A percentile compares a stretch with the other conserved stretches of the same genome.
Conservation (phyloP, 2,329 filamentous ascomycete genomes). For the Myriosclerotinia curreyana region DNA sequence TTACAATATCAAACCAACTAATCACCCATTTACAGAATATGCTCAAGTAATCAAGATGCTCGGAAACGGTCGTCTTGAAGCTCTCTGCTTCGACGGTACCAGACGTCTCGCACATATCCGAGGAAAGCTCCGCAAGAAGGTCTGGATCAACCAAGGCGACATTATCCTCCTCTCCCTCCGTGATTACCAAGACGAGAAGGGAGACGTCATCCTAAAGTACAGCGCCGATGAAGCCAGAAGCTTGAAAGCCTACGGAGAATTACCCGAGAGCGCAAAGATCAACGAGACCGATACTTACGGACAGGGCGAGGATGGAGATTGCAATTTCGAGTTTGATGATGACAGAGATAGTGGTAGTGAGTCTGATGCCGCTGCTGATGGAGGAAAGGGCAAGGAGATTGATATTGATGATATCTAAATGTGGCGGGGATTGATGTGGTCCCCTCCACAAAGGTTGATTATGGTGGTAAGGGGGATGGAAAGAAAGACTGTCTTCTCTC, state of each 20-base stretch:
- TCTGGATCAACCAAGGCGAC: constrained; percentile 99
- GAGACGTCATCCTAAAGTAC: constrained; percentile 93
- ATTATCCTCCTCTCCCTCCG: constrained; percentile 86
- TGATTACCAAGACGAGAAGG: constrained; percentile 93
- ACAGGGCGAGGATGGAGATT: constrained; percentile 89
- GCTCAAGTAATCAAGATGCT: constrained; percentile 94
- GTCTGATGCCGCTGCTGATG: constrained; percentile 46
- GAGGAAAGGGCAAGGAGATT: constrained; percentile 68
- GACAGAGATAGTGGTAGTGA: constrained; percentile 65
- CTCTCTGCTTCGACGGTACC: constrained; percentile 87
- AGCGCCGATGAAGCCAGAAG: constrained; percentile 90
- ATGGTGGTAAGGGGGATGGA: constrained; percentile 28
- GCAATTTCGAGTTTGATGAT: constrained; percentile 98
- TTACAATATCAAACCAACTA: constrained; percentile 39
- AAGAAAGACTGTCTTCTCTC: constrained; percentile 63
- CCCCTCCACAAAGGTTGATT: constrained; percentile 3
- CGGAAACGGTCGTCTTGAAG: constrained; percentile 89
- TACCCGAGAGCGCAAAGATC: constrained; percentile 98
- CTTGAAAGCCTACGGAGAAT: constrained; percentile 94
- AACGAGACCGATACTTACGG: constrained; percentile 97
- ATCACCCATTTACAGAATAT: constrained; percentile 54
- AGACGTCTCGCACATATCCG: constrained; percentile 83
- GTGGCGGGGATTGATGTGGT: neutral
- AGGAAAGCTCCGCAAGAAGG: constrained; percentile 98
- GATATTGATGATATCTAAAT: constrained; percentile 90